Evolutionary conservation across 805 yeast genomes (phyloP).

Genomic region (Jamesozyma rosinii): DNA sequence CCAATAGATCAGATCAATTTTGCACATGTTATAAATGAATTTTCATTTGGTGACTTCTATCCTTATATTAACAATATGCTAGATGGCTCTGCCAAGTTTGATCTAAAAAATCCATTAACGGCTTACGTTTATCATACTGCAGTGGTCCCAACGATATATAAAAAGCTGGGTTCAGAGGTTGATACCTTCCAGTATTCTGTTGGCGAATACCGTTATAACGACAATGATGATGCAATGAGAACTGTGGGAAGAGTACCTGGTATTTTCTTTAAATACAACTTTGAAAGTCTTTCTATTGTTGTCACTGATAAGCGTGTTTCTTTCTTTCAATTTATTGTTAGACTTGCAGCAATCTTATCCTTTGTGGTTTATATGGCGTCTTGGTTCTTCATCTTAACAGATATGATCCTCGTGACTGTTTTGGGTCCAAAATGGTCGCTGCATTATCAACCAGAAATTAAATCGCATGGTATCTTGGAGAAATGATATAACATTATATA

Average conservation of each 20-base stretch:
- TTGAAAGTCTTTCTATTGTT: constrained; percentile 73
- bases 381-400: constrained; percentile 53
- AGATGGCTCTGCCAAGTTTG: constrained; percentile 56
- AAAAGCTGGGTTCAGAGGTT: constrained; percentile 57
- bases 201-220: constrained; percentile 38
- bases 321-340: constrained; percentile 66
- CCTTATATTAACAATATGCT: constrained; percentile 85
- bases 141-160: constrained; percentile 76
- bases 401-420: constrained; percentile 39
- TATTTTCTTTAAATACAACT: constrained; percentile 71
- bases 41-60: constrained; percentile 83
- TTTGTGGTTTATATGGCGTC: constrained; percentile 66
- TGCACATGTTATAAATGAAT: constrained; percentile 75
- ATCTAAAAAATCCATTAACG: constrained; percentile 40
- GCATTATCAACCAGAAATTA: constrained; percentile 24
- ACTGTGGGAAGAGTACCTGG: constrained; percentile 49
- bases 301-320: constrained; percentile 65
- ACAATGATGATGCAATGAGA: constrained; percentile 7
- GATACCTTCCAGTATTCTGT: constrained; percentile 83
- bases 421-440: constrained; percentile 50
- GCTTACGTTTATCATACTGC: constrained; percentile 58
- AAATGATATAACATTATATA: too few species aligned
- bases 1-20: constrained; percentile 54
- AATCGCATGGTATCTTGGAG: constrained; percentile 23
- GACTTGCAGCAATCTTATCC: constrained; percentile 73